Conservation (phyloP, 176 grass and related monocot genomes). For the Zoysia pacifica region DNA sequence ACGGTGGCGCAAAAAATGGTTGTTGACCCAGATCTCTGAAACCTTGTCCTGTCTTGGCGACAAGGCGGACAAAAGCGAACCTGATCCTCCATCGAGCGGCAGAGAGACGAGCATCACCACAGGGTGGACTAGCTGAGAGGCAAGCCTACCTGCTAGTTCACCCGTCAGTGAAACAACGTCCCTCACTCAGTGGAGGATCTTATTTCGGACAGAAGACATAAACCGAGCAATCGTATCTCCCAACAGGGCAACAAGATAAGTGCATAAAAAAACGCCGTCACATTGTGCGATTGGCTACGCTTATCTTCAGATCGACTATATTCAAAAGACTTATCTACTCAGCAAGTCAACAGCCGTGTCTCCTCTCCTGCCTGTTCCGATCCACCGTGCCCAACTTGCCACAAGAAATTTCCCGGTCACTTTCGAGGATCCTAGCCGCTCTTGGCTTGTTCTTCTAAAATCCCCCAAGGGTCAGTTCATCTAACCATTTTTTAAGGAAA, state of each 20-base stretch:
- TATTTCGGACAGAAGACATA: constrained; percentile 22
- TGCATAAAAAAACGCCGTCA: background rate
- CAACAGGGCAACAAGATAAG: constrained; percentile 1
- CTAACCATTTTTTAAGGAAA: too few species aligned
- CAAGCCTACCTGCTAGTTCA: too few species aligned
- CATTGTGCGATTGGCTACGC: background rate
- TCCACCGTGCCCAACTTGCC: constrained; percentile 19
- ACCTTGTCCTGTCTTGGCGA: background rate
- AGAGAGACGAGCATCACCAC: too few species aligned
- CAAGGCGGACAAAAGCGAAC: too few species aligned
- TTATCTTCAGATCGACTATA: background rate
- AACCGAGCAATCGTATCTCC: constrained; percentile 23
- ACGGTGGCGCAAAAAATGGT: constrained; percentile 1
- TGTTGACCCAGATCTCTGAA: constrained; percentile 30
- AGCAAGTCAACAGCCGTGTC: constrained; percentile 30
- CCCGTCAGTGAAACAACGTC: too few species aligned
- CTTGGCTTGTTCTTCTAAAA: background rate
- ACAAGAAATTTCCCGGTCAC: background rate
- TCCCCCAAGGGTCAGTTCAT: background rate
- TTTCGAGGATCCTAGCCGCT: background rate
- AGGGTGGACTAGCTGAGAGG: too few species aligned
- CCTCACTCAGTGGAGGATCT: too few species aligned
- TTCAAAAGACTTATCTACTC: background rate
- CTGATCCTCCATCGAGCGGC: too few species aligned
- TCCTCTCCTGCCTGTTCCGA: constrained; percentile 11